A percentile compares a stretch with the other conserved stretches of the same genome.
Evolutionary conservation across 106 monocot genomes (phyloP).

Genomic region (Triglochin maritima): DNA sequence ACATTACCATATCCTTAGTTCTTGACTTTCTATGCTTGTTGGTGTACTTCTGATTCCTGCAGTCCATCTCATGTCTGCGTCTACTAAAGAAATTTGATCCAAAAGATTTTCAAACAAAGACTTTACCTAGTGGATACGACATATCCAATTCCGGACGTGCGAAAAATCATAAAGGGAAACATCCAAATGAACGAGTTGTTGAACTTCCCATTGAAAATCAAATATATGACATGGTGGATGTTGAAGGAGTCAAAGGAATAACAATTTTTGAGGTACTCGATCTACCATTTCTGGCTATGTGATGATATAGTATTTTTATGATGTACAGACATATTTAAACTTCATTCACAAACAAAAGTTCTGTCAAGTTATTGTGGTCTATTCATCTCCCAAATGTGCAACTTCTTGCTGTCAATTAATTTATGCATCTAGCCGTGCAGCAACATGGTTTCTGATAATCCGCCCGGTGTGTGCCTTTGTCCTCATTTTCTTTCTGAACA

Average conservation of each 20-base stretch:
- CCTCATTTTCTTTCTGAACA: too few species aligned
- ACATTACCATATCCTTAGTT: too few species aligned
- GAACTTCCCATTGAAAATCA: conserved; percentile 76
- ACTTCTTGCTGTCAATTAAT: too few species aligned
- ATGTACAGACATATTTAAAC: neutral
- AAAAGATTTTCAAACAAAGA: conserved; percentile 64
- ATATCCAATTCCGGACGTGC: conserved; percentile 12
- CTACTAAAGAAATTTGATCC: conserved; percentile 61
- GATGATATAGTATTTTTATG: neutral
- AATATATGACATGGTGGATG: conserved; percentile 88
- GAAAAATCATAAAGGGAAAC: conserved; percentile 47
- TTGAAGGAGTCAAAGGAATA: conserved; percentile 75
- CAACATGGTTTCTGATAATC: too few species aligned
- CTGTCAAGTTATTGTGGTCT: too few species aligned
- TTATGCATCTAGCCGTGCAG: too few species aligned
- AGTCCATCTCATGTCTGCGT: conserved; percentile 65
- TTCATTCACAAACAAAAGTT: too few species aligned
- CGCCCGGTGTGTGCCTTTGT: too few species aligned
- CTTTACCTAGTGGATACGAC: conserved; percentile 23
- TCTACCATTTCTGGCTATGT: neutral
- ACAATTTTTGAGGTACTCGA: conserved; percentile 61
- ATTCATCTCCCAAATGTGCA: too few species aligned
- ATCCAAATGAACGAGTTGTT: conserved; percentile 65
- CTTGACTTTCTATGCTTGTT: too few species aligned
- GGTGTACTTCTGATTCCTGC: conserved; percentile 3